A percentile compares a stretch with the other conserved stretches of the same genome.
phyloP scores from a whole-genome alignment of 306 rosid species.

The Vigna nakashimae region DNA sequence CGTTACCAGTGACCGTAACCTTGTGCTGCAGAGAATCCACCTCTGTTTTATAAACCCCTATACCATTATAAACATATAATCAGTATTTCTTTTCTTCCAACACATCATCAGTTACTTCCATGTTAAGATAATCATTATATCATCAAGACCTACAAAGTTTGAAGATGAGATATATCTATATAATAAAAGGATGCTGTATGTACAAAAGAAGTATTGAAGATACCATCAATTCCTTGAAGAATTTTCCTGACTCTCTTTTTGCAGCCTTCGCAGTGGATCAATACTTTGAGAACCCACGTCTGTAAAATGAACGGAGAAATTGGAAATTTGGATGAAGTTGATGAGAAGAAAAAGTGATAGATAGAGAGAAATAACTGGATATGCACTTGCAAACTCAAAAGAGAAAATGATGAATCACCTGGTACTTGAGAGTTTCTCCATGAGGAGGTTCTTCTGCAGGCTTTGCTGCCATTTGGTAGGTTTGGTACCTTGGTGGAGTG shows the following conservation, averaged over 20 bases:
- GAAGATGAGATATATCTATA: conserved; percentile 9
- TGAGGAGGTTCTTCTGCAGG: conserved; percentile 60
- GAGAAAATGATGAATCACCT: conserved; percentile 49
- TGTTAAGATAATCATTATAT: conserved; percentile 12
- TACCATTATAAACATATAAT: not conserved
- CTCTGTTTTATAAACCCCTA: conserved; percentile 79
- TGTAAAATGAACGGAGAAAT: conserved; percentile 36
- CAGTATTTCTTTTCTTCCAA: not conserved
- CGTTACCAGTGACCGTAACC: conserved; percentile 89
- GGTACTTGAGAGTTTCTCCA: conserved; percentile 66
- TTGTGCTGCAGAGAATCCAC: conserved; percentile 82
- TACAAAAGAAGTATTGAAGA: not conserved
- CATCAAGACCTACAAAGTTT: conserved; percentile 18
- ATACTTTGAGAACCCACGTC: conserved; percentile 90
- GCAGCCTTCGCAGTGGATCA: conserved; percentile 95
- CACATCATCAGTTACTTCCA: conserved; percentile 23
- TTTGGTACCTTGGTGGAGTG: conserved; percentile 45
- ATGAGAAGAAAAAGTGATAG: no score
- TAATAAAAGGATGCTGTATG: not conserved
- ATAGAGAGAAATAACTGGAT: not conserved
- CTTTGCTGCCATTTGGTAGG: conserved; percentile 63
- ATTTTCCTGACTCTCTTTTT: conserved; percentile 84
- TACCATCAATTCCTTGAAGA: conserved; percentile 82
- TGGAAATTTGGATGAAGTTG: conserved; percentile 28
- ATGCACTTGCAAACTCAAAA: not conserved